phyloP scores from a whole-genome alignment of 331 rosid species.

The Malus hybrid region DNA sequence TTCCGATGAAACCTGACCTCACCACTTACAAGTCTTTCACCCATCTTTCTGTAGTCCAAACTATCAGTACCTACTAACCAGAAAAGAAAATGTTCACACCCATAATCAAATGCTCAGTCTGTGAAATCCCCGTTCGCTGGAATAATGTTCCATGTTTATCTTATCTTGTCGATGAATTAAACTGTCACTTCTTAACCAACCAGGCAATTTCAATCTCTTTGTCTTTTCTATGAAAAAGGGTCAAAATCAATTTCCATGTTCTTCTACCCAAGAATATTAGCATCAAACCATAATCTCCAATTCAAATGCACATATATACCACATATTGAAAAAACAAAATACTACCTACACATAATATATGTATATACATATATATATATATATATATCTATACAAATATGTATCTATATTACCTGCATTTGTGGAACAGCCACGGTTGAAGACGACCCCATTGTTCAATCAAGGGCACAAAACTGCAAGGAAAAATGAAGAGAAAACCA shows the following conservation, averaged over 20 bases:
- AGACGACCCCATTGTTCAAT: constrained; percentile 36
- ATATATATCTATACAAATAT: not conserved
- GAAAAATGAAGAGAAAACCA: not conserved
- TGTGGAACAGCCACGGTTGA: constrained; percentile 34
- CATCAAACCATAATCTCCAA: not conserved
- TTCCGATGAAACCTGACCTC: not conserved
- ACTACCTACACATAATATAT: not conserved
- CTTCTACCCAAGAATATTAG: not conserved
- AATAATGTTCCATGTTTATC: not conserved
- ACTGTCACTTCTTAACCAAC: not conserved
- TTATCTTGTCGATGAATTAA: not conserved
- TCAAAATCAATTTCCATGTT: not conserved
- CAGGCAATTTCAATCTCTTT: not conserved
- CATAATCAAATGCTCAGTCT: not conserved
- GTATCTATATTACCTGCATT: constrained; percentile 35
- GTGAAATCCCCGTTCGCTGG: not conserved
- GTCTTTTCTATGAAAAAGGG: not conserved
- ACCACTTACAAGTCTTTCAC: not conserved
- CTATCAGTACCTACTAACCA: not conserved
- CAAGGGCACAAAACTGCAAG: not conserved
- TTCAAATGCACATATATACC: not conserved
- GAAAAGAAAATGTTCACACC: not conserved
- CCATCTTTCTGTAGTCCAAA: not conserved
- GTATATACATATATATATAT: too few species aligned
- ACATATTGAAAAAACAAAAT: not conserved